Base-by-base conservation (phyloP, 2,329 filamentous ascomycete species). In the Epichloe festucae region DNA sequence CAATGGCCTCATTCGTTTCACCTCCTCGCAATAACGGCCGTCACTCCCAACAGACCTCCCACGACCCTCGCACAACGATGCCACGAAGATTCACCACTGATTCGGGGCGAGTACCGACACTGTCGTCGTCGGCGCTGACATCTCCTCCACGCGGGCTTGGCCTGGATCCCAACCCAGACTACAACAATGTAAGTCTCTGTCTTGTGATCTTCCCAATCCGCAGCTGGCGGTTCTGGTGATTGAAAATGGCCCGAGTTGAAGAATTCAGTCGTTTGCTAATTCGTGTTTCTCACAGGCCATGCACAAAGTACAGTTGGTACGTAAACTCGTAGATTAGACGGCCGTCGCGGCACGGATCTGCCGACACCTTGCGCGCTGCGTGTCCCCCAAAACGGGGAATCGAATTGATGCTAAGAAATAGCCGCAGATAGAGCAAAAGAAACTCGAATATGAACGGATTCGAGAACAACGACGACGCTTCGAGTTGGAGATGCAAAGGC, bases 71-170 rank as follows among this genome's bases (percentile, higher is more conserved):
- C 68, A 80, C 81, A 56, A 83, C 82, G 60, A 76, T 97, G 65
- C 88, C 90, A 69, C 84, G 91, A 63, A 85, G 91, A 65, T 97
- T 97, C 71, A 97, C 91, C 57, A 93, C 90, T 53, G 94, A 95
- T 71, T 83, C 87, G 71, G 77, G 88, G 70, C 78, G 89, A 77
- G 74, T 91, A 70, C 85, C 86, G 67, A 88, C 85, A 65, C 73
- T 87, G 69, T 79, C 77, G 53, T 78, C 79, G 55, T 71, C 57
- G 21, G 46, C 48, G 46, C 48, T 90, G 64, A 75, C 77, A 40
- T 66, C 70, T 46, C 72, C 73, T 59, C 70, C 73, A 59, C 74
- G 75, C 56, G 67, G 65, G 39, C 69, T 71, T 48, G 76, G 77
- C 51, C 60, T 54, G 47, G 55, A 57, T 10, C 23, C 69, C 21